These are phyloP conservation scores for Blastobotrys persicus DNA, from an alignment of 1,139 yeast species.

Conservation along the genomic window DNA sequence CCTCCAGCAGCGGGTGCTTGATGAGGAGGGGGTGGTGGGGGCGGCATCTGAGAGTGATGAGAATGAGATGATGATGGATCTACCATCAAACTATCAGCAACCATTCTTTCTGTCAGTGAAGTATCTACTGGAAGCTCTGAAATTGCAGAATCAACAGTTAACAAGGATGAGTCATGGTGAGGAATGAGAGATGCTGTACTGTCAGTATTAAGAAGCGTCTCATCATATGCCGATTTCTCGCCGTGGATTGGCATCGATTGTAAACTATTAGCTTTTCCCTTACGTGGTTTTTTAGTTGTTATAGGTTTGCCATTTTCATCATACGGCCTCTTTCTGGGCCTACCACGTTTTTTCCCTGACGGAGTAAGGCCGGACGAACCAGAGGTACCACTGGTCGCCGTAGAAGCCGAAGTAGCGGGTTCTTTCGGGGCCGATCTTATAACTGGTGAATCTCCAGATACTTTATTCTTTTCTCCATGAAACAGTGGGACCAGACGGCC, in stretches of 20 bases:
- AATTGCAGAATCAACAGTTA: too few species aligned
- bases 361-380: too few species aligned
- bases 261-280: conserved; percentile 9
- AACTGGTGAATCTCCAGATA: conserved; percentile 4
- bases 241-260: not conserved
- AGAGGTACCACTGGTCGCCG: not conserved
- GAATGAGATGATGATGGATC: too few species aligned
- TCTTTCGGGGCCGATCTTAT: conserved; percentile 9
- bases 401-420: conserved; percentile 6
- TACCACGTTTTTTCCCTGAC: conserved; percentile 29
- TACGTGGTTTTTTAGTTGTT: conserved; percentile 13
- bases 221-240: too few species aligned
- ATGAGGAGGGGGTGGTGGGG: too few species aligned
- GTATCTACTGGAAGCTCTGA: conserved; percentile 3
- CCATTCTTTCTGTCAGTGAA: too few species aligned
- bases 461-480: conserved; percentile 24
- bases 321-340: conserved; percentile 32
- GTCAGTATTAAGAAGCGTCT: too few species aligned
- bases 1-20: too few species aligned
- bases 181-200: too few species aligned
- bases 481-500: conserved; percentile 24
- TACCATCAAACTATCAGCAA: not conserved
- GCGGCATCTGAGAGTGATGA: too few species aligned
- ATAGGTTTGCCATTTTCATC: conserved; percentile 8
- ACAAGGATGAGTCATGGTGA: too few species aligned